Base-by-base conservation (phyloP, 768 basidiomycete genomes). In the Suillus luteus region DNA sequence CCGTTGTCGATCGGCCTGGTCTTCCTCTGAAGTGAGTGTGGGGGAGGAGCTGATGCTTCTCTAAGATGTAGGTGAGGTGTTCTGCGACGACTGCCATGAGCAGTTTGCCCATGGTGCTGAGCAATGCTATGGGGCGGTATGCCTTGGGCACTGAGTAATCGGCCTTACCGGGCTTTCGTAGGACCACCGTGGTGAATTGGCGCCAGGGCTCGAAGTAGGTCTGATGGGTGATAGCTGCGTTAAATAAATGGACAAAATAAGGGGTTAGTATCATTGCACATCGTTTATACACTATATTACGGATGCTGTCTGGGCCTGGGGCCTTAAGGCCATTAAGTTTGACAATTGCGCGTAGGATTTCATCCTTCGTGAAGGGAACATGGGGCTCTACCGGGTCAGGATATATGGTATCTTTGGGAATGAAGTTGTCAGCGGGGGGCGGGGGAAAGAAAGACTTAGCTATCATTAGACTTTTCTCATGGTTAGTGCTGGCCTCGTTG, bases 171-270 rank as follows among this genome's bases (percentile, higher is more conserved):
- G 44, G 44, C 1, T 44, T 44, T 0, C 3, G 15, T 0, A 44
- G 9, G 3, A 44, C 44, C 0, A 44, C n/a, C 3, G 44, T 44
- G n/a, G 44, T 44, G 44, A 44, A 44, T 2, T 10, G 9, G 0
- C 2, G 8, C 44, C 44, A 44, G 0, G n/a, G 44, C 2, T 44
- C 44, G 7, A n/a, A 44, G 3, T 44, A 44, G 0, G 44, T n/a
- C 0, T n/a, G 3, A 3, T n/a, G 1, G 3, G 15, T 3, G 8
- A 44, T 10, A 0, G 19, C 3, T 10, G 44, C 19, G 2, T 44
- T 44, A 3, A n/a, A 44, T 0, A 44, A 17, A 10, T 44, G 44
- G 10, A 4, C 4, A 0, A 44, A n/a, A 1, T 44, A n/a, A 1
- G 44, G 44, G 8, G 9, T n/a, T 0, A 44, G 43, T 0, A 44